These are phyloP conservation scores for Tuber calosporum DNA, from an alignment of 495 filamentous ascomycete genomes.

Conservation along the genomic window DNA sequence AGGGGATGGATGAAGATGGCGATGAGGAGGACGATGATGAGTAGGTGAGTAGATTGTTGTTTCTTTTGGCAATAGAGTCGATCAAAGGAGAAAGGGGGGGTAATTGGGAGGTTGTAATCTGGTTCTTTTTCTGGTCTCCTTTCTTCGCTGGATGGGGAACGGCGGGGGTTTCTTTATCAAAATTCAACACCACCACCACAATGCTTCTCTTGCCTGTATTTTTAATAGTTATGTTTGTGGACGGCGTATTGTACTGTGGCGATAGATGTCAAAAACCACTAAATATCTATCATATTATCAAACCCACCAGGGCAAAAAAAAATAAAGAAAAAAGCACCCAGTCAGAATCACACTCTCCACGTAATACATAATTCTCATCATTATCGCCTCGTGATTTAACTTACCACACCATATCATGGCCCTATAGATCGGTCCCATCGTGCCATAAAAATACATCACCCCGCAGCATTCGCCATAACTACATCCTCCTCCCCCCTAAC, in stretches of 20 bases:
- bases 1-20: constrained; percentile 93
- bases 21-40: constrained; percentile 73
- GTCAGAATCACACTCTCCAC: neutral
- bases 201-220: neutral
- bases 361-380: neutral
- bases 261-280: neutral
- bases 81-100: neutral
- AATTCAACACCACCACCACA: neutral
- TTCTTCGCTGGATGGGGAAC: neutral
- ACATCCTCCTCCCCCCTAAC: constrained; percentile 13
- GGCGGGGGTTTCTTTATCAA: neutral
- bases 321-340: neutral
- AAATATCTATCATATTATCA: neutral
- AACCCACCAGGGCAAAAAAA: neutral
- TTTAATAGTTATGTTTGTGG: neutral
- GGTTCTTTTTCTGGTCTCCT: neutral
- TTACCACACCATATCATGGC: neutral
- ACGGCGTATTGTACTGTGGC: neutral
- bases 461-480: neutral
- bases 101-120: neutral
- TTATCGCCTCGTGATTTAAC: neutral
- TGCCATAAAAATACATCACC: neutral
- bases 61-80: neutral
- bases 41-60: constrained; percentile 33
- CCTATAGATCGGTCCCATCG: neutral